phyloP scores from a whole-genome alignment of 1,139 yeast genomes.

The Diutina siamensis region DNA sequence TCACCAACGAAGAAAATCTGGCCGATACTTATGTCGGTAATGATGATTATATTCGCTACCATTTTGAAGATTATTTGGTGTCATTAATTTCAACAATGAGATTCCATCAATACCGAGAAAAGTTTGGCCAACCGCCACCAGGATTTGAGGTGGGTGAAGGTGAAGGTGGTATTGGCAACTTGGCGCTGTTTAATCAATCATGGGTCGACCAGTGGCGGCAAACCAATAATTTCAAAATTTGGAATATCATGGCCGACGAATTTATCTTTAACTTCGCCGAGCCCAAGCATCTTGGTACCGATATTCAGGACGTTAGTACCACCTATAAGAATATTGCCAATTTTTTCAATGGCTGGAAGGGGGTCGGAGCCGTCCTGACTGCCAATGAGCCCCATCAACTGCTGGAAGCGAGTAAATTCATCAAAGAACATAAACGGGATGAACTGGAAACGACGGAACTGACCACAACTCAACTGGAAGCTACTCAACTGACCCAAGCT shows the following conservation, averaged over 20 bases:
- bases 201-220: constrained; percentile 57
- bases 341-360: background rate
- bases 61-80: constrained; percentile 80
- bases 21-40: constrained; percentile 45
- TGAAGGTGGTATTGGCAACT: constrained; percentile 15
- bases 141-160: constrained; percentile 21
- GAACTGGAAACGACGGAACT: background rate
- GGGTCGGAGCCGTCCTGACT: background rate
- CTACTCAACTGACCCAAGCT: background rate
- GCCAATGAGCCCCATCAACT: background rate
- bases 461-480: background rate
- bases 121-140: constrained; percentile 30
- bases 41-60: constrained; percentile 80
- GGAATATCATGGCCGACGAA: constrained; percentile 70
- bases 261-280: constrained; percentile 80
- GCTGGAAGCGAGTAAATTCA: background rate
- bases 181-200: constrained; percentile 32
- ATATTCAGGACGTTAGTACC: constrained; percentile 9
- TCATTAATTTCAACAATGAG: constrained; percentile 67
- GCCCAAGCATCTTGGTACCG: constrained; percentile 53
- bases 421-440: background rate
- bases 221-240: constrained; percentile 59
- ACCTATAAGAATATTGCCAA: background rate
- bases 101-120: constrained; percentile 47
- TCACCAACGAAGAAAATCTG: constrained; percentile 11